Evolutionary conservation across 2,329 filamentous ascomycete species (phyloP).

Genomic region (Neurospora sp.): DNA sequence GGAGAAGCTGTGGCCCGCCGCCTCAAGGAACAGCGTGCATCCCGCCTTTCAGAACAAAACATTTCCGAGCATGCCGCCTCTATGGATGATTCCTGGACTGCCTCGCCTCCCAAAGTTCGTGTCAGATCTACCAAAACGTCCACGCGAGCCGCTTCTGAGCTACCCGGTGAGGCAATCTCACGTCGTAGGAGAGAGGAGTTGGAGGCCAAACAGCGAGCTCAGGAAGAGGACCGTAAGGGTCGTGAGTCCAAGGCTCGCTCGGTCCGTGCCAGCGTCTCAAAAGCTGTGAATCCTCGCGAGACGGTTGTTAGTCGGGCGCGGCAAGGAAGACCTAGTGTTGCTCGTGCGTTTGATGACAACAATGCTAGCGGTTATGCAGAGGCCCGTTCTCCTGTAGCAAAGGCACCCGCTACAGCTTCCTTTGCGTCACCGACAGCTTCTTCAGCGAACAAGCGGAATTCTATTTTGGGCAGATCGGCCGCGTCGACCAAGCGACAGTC

Average conservation of each 20-base stretch:
- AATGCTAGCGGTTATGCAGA: neutral
- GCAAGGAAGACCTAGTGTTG: constrained; percentile 25
- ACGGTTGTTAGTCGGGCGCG: constrained; percentile 49
- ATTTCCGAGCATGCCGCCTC: constrained; percentile 11
- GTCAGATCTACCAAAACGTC: constrained; percentile 42
- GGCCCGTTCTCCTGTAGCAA: constrained; percentile 7
- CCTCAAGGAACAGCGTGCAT: constrained; percentile 49
- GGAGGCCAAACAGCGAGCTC: constrained; percentile 42
- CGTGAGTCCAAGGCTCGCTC: constrained; percentile 57
- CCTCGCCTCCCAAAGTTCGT: constrained; percentile 28
- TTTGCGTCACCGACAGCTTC: neutral
- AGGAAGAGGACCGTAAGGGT: constrained; percentile 49
- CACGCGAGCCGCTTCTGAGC: constrained; percentile 48
- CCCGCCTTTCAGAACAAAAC: constrained; percentile 31
- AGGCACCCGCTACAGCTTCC: neutral
- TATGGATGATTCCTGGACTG: constrained; percentile 4
- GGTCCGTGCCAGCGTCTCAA: constrained; percentile 34
- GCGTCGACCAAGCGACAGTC: constrained; percentile 3
- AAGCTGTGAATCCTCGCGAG: constrained; percentile 39
- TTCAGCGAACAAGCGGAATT: constrained; percentile 20
- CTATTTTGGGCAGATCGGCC: constrained; percentile 8
- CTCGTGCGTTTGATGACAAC: constrained; percentile 2
- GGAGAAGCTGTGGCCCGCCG: constrained; percentile 51
- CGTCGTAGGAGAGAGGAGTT: constrained; percentile 45
- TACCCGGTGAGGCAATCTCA: constrained; percentile 53